Conservation (phyloP, 495 filamentous ascomycete species). For the Neurospora sp. region DNA sequence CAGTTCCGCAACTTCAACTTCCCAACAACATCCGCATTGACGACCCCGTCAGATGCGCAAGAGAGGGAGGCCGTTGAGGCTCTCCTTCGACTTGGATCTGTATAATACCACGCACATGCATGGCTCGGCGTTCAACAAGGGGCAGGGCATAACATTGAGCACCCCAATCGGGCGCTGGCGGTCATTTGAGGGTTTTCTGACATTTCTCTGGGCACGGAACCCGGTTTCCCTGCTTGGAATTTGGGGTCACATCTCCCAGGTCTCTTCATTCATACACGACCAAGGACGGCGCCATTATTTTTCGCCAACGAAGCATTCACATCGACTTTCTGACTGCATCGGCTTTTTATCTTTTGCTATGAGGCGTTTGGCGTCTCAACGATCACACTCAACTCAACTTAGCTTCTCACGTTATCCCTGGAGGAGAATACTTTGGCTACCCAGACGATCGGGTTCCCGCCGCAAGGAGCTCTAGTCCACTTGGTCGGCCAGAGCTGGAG, state of each 20-base stretch:
- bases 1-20: conserved; percentile 39
- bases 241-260: neutral
- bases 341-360: neutral
- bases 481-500: neutral
- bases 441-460: neutral
- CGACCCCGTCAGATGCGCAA: conserved; percentile 48
- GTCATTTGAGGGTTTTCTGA: neutral
- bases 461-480: neutral
- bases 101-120: conserved; percentile 51
- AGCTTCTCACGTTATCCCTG: neutral
- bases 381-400: neutral
- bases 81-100: conserved; percentile 73
- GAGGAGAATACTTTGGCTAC: neutral
- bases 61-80: conserved; percentile 81
- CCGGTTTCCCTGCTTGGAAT: neutral
- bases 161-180: neutral
- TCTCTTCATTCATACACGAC: neutral
- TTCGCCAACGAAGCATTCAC: neutral
- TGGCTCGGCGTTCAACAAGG: conserved; percentile 35
- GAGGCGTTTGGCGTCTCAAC: neutral
- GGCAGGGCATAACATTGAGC: conserved; percentile 2
- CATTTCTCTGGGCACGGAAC: neutral
- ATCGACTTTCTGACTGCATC: neutral
- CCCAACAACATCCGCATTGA: conserved; percentile 31
- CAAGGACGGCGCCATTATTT: neutral